Percentiles rank a stretch among this genome's conserved stretches.
These are phyloP conservation scores for Penicillium goetzii DNA, from an alignment of 495 filamentous ascomycete genomes.

Conservation along the genomic window DNA sequence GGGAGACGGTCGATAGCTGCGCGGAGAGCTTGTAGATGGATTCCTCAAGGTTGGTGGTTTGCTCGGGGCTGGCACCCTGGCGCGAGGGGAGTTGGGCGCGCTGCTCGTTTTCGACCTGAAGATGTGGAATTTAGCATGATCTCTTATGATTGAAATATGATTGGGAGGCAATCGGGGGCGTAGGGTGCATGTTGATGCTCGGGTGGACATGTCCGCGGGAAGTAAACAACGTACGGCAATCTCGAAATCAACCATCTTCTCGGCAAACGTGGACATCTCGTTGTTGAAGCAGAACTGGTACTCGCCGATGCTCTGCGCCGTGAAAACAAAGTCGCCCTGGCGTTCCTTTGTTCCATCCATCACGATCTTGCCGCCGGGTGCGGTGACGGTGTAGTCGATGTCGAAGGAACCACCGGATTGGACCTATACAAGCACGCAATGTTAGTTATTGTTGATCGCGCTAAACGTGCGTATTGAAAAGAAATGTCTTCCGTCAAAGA, in stretches of 20 bases:
- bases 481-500: not conserved
- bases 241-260: slow-evolving; percentile 99
- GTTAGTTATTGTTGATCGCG: slow-evolving; percentile 11
- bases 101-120: slow-evolving; percentile 90
- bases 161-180: not conserved
- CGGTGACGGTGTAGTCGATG: slow-evolving; percentile 87
- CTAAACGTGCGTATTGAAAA: not conserved
- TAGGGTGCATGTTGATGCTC: not conserved
- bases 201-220: slow-evolving; percentile 4
- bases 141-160: not conserved
- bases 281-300: slow-evolving; percentile 99
- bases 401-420: slow-evolving; percentile 97
- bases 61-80: slow-evolving; percentile 88
- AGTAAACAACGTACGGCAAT: slow-evolving; percentile 71
- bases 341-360: slow-evolving; percentile 89
- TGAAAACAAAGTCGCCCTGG: slow-evolving; percentile 98
- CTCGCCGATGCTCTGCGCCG: slow-evolving; percentile 88
- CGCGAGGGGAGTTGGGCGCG: slow-evolving; percentile 82
- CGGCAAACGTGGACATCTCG: slow-evolving; percentile 95
- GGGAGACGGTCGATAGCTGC: slow-evolving; percentile 91
- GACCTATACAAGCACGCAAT: slow-evolving; percentile 57
- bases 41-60: slow-evolving; percentile 89
- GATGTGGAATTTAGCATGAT: slow-evolving; percentile 17
- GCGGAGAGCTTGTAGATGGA: slow-evolving; percentile 94
- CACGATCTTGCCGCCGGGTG: slow-evolving; percentile 80